Evolutionary conservation across 768 basidiomycete genomes (phyloP), one percentile per base, ranked within the genome.

Genomic region (Mrakia blollopis): DNA sequence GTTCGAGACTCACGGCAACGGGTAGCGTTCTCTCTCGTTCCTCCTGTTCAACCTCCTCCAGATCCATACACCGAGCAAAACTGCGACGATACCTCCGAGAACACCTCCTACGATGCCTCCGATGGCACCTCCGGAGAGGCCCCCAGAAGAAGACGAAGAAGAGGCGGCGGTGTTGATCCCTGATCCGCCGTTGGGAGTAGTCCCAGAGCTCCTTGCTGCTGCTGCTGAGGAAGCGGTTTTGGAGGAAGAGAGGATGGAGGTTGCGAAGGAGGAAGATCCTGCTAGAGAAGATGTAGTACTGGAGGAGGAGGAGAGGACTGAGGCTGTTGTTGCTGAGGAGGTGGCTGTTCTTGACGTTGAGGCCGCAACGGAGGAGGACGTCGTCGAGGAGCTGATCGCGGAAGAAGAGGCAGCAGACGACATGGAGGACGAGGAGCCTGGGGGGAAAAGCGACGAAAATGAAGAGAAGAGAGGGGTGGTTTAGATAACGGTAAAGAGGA

Each of bases 91-190:
- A 16, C 35, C 72, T 32, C 72, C 72, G 11, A 72, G 8, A 11
- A 72, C 11, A 0, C 72, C 72, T 14, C 72, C 72, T 23, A 72
- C 57, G 54, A 72, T 72, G 18, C 52, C 72, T 37, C 72, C 72
- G 7, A 72, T 72, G 3, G 72, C 37, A 16, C 52, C 50, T 37
- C 54, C 72, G 30, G 52, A 37, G 10, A 61, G 16, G 21, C 57
- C 57, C 25, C 57, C 57, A 11, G 72, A 72, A 11, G 32, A 21
- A 37, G 52, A 37, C 23, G 54, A 32, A 4, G 72, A 50, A 2
- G 16, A 14, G 2, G 47, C 13, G 47, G 11, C 21, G 47, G 4
- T 39, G 68, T 28, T 23, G 68, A 39, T n/a, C 23, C 21, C 39
- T 1, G 72, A 16, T 11, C 52, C 35, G 37, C 16, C 14, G 28